phyloP scores from a whole-genome alignment of 495 filamentous ascomycete species.

The Penicillium herquei region DNA sequence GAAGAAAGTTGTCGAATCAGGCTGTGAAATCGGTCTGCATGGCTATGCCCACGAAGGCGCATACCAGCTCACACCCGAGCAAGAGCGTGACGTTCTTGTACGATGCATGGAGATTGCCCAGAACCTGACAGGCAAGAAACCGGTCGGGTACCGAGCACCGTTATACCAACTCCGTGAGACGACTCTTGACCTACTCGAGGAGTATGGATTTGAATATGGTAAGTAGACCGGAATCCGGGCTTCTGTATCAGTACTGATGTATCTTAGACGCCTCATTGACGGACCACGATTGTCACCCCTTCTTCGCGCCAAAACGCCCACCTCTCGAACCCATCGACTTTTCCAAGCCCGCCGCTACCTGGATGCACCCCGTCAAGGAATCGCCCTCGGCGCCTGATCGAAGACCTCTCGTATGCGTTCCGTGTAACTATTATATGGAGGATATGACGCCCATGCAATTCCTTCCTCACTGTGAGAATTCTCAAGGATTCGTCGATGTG shows the following conservation, averaged over 20 bases:
- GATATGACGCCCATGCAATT: conserved; percentile 58
- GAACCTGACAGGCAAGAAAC: conserved; percentile 50
- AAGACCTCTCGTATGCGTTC: conserved; percentile 49
- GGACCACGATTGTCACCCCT: conserved; percentile 54
- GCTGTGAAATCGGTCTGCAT: conserved; percentile 59
- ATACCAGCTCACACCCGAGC: conserved; percentile 52
- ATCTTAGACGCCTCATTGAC: conserved; percentile 51
- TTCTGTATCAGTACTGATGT: neutral
- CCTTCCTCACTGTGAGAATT: conserved; percentile 49
- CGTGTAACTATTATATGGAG: conserved; percentile 57
- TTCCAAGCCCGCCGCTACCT: conserved; percentile 42
- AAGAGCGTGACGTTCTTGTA: conserved; percentile 56
- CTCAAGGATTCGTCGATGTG: conserved; percentile 53
- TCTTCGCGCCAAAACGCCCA: conserved; percentile 48
- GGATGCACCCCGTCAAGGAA: conserved; percentile 56
- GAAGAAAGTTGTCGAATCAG: conserved; percentile 51
- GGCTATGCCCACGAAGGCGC: conserved; percentile 62
- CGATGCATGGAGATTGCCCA: conserved; percentile 53
- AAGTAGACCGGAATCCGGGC: neutral
- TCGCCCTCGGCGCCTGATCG: conserved; percentile 23
- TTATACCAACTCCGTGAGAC: conserved; percentile 56
- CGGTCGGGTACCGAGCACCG: conserved; percentile 56
- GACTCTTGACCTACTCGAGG: conserved; percentile 54
- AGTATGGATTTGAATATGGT: conserved; percentile 57
- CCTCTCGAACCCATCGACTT: conserved; percentile 53